Evolutionary conservation across 1,284 basidiomycete species (phyloP).

Genomic region (Acaromyces ingoldii): DNA sequence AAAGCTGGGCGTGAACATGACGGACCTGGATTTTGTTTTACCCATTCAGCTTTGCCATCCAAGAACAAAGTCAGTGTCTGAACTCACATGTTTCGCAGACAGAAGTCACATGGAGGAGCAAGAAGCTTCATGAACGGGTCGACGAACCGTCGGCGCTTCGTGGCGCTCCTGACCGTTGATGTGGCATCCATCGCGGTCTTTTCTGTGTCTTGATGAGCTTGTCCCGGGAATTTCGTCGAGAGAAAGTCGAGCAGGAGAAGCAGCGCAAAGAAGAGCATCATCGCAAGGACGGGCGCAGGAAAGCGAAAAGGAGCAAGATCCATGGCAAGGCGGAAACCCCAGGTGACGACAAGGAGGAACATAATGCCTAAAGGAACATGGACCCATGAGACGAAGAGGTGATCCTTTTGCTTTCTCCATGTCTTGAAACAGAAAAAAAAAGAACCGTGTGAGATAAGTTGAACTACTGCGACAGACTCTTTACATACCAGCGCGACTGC

Average conservation of each 20-base stretch:
- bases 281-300: conserved; percentile 31
- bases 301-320: conserved; percentile 32
- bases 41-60: background rate
- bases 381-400: conserved; percentile 35
- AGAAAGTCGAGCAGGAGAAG: conserved; percentile 30
- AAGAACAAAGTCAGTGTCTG: background rate
- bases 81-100: conserved; percentile 34
- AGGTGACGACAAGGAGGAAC: conserved; percentile 13
- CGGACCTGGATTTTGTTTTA: conserved; percentile 5
- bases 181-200: background rate
- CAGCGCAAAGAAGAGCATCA: conserved; percentile 23
- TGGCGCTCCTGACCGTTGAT: background rate
- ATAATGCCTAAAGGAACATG: conserved; percentile 27
- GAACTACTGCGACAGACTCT: too few relatives aligned
- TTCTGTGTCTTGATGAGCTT: background rate
- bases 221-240: conserved; percentile 18
- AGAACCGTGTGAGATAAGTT: too few relatives aligned
- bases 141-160: conserved; percentile 12
- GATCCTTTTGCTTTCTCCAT: conserved; percentile 14
- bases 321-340: conserved; percentile 28
- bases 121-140: conserved; percentile 21
- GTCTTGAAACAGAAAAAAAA: too few relatives aligned
- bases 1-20: conserved; percentile 41
- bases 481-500: too few relatives aligned
- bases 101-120: conserved; percentile 41